A percentile compares a stretch with the other conserved stretches of the same genome.
Conservation (phyloP, 768 basidiomycete species). For the Trametes meyenii region DNA sequence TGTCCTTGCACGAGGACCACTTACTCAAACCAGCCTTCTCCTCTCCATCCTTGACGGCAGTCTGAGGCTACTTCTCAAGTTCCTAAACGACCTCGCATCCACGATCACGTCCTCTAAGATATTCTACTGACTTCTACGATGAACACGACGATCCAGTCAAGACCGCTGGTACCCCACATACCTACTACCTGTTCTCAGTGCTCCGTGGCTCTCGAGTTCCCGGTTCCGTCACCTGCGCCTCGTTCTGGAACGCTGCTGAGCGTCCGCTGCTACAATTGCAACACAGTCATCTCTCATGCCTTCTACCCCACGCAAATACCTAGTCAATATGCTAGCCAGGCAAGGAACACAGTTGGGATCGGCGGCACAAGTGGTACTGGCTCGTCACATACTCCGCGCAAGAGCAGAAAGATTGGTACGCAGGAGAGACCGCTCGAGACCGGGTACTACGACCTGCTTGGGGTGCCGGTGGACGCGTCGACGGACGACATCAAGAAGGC, state of each 20-base stretch:
- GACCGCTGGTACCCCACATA: slow-evolving; percentile 69
- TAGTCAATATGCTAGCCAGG: slow-evolving; percentile 18
- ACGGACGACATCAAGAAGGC: slow-evolving; percentile 90
- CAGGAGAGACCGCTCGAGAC: slow-evolving; percentile 89
- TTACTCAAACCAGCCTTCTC: too few species aligned
- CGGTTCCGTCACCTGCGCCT: slow-evolving; percentile 61
- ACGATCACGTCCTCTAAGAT: background rate
- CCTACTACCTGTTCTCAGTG: slow-evolving; percentile 64
- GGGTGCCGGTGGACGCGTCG: slow-evolving; percentile 72
- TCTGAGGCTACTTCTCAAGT: background rate
- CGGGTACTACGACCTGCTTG: slow-evolving; percentile 87
- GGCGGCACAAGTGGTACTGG: slow-evolving; percentile 10
- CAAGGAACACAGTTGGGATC: slow-evolving; percentile 1
- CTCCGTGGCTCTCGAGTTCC: slow-evolving; percentile 62
- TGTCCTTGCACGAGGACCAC: too few species aligned
- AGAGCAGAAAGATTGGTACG: slow-evolving; percentile 81
- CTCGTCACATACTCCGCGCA: slow-evolving; percentile 36
- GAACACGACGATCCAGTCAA: slow-evolving; percentile 55
- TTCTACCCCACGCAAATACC: slow-evolving; percentile 70
- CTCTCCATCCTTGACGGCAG: too few species aligned
- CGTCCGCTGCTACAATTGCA: slow-evolving; percentile 73
- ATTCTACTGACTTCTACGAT: background rate
- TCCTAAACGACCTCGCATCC: background rate
- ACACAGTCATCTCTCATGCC: slow-evolving; percentile 57
- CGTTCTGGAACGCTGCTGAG: slow-evolving; percentile 59